A percentile compares a stretch with the other conserved stretches of the same genome.
phyloP scores from a whole-genome alignment of 139 green algal species.

The Ettlia oleoabundans region DNA sequence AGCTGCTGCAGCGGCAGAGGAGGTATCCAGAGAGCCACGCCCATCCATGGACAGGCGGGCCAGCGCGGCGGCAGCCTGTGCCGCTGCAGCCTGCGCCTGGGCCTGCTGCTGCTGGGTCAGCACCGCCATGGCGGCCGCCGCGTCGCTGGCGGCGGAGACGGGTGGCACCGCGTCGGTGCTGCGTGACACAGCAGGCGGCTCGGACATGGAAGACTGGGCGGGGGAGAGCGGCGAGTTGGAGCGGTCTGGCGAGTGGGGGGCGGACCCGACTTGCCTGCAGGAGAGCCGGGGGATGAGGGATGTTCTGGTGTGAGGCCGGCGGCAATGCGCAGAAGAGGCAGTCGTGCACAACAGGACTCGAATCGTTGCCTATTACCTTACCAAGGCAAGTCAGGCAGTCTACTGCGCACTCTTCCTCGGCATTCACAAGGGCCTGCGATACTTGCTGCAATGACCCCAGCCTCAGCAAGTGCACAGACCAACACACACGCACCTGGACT shows the following conservation, averaged over 20 bases:
- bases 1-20: not conserved
- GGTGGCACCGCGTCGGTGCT: not conserved
- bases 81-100: slow-evolving; percentile 1
- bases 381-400: too few relatives aligned
- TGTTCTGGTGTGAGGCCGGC: too few relatives aligned
- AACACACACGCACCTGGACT: too few relatives aligned
- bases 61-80: slow-evolving; percentile 18
- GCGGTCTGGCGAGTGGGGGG: not conserved
- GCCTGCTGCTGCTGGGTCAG: slow-evolving; percentile 29
- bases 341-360: too few relatives aligned
- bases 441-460: too few relatives aligned
- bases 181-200: not conserved
- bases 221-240: slow-evolving; percentile 3
- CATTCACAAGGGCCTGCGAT: too few relatives aligned
- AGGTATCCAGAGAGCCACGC: not conserved
- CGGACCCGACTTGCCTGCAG: not conserved
- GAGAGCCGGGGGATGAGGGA: too few relatives aligned
- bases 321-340: too few relatives aligned
- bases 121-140: slow-evolving; percentile 19
- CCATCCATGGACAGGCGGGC: slow-evolving; percentile 21
- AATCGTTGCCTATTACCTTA: too few relatives aligned
- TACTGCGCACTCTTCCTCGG: too few relatives aligned
- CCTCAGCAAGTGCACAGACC: too few relatives aligned
- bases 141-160: not conserved
- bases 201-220: too few relatives aligned